A percentile compares a stretch with the other conserved stretches of the same genome.
Conservation (phyloP, 768 basidiomycete genomes). For the Suillus luteus region DNA sequence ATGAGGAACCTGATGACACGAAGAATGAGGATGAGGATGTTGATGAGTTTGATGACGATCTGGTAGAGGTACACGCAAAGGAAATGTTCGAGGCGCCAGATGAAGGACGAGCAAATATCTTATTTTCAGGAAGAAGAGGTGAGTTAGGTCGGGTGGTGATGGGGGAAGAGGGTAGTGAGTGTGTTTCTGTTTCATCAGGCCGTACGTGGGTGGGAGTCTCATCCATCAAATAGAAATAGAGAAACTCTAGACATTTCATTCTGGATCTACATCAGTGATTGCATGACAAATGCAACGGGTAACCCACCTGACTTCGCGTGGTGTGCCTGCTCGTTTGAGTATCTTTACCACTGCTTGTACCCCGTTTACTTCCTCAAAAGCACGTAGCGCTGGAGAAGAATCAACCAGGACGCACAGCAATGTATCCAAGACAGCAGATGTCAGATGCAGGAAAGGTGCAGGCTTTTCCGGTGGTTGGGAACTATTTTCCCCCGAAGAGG, state of each 20-base stretch:
- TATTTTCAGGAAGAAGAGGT: constrained; percentile 23
- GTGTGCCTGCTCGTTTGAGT: constrained; percentile 81
- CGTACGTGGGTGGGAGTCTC: constrained; percentile 48
- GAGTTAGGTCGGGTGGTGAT: constrained; percentile 27
- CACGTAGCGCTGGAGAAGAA: constrained; percentile 68
- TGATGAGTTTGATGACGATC: constrained; percentile 21
- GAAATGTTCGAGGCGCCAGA: constrained; percentile 22
- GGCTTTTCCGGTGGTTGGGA: constrained; percentile 27
- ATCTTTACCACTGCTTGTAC: constrained; percentile 84
- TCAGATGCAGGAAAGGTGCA: constrained; percentile 45
- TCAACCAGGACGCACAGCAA: constrained; percentile 90
- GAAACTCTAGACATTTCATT: constrained; percentile 94
- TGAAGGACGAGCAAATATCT: constrained; percentile 27
- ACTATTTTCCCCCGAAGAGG: constrained; percentile 8
- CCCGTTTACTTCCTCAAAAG: constrained; percentile 77
- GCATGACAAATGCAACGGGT: constrained; percentile 49
- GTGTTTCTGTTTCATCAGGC: constrained; percentile 21
- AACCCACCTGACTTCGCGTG: constrained; percentile 82
- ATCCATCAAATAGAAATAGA: constrained; percentile 93
- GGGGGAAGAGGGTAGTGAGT: constrained; percentile 38
- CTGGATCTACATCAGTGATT: constrained; percentile 40
- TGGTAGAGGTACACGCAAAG: constrained; percentile 27
- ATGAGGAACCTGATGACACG: constrained; percentile 42
- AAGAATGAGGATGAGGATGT: constrained; percentile 33
- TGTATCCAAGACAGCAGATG: constrained; percentile 79